A percentile compares a stretch with the other conserved stretches of the same genome.
These are phyloP conservation scores for Tetracladium marchalianum DNA, from an alignment of 495 filamentous ascomycete species.

Conservation along the genomic window DNA sequence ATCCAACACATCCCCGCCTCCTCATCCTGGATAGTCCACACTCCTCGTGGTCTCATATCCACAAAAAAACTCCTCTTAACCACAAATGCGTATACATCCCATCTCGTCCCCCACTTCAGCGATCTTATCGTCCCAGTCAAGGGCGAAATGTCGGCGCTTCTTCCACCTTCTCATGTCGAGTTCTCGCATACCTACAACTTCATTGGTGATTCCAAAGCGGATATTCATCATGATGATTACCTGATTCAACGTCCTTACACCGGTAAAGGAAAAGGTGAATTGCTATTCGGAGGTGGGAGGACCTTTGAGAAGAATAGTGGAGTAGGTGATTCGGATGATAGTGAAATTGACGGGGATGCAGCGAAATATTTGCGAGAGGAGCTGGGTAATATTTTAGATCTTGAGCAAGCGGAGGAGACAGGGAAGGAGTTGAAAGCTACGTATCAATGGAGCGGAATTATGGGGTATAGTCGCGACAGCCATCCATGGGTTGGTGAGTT, in stretches of 20 bases:
- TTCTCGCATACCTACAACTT: constrained; percentile 40
- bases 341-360: constrained; percentile 39
- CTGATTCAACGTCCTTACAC: constrained; percentile 53
- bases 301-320: constrained; percentile 36
- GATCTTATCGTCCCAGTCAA: constrained; percentile 69
- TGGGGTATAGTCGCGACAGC: constrained; percentile 65
- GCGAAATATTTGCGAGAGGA: constrained; percentile 38
- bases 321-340: constrained; percentile 48
- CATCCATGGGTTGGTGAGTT: constrained; percentile 59
- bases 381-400: constrained; percentile 29
- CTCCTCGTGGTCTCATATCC: constrained; percentile 48
- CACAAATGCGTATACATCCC: constrained; percentile 69
- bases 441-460: constrained; percentile 72
- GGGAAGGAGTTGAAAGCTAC: constrained; percentile 39
- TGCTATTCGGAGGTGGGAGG: constrained; percentile 59
- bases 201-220: constrained; percentile 30
- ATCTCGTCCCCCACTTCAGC: constrained; percentile 56
- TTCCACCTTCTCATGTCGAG: constrained; percentile 32
- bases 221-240: constrained; percentile 54
- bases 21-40: constrained; percentile 45
- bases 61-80: constrained; percentile 58
- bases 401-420: constrained; percentile 12
- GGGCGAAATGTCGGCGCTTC: constrained; percentile 61
- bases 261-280: constrained; percentile 29
- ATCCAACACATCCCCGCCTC: constrained; percentile 22